Percentiles rank a stretch among this genome's conserved stretches.
Conservation (phyloP, 169 alveolate species). For the Besnoitia besnoiti region DNA sequence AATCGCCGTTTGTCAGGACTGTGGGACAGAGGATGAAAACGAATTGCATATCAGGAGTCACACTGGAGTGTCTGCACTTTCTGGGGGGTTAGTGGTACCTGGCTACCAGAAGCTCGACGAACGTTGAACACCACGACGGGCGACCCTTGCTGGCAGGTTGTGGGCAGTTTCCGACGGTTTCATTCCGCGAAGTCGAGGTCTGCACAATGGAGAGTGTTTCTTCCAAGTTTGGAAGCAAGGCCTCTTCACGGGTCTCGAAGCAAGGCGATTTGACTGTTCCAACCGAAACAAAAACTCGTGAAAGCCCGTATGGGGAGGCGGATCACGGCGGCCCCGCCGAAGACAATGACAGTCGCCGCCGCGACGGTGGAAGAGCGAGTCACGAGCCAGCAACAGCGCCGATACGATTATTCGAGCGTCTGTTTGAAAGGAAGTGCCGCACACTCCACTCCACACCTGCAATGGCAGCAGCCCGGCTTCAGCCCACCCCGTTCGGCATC, state of each 20-base stretch:
- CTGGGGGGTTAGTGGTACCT: too few species aligned
- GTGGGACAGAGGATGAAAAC: too few species aligned
- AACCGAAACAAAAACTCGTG: neutral
- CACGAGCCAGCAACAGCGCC: neutral
- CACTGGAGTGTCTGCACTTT: too few species aligned
- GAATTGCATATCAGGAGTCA: too few species aligned
- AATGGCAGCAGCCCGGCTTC: conserved; percentile 12
- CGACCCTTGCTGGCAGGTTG: neutral
- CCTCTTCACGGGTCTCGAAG: neutral
- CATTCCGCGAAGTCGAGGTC: neutral
- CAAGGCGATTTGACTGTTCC: neutral
- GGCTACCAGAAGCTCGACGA: too few species aligned
- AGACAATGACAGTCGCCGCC: neutral
- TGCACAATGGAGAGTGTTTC: neutral
- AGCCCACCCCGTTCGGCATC: conserved; percentile 51
- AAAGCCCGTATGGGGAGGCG: neutral
- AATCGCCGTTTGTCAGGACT: too few species aligned
- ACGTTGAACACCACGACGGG: too few species aligned
- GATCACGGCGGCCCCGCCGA: neutral
- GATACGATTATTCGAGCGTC: neutral
- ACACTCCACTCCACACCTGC: neutral
- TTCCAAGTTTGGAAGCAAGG: neutral
- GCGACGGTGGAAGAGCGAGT: too few species aligned
- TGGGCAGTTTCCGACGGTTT: neutral
- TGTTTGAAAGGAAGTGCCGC: too few species aligned